Evolutionary conservation across 768 basidiomycete species (phyloP).

Genomic region (Piloderma croceum): DNA sequence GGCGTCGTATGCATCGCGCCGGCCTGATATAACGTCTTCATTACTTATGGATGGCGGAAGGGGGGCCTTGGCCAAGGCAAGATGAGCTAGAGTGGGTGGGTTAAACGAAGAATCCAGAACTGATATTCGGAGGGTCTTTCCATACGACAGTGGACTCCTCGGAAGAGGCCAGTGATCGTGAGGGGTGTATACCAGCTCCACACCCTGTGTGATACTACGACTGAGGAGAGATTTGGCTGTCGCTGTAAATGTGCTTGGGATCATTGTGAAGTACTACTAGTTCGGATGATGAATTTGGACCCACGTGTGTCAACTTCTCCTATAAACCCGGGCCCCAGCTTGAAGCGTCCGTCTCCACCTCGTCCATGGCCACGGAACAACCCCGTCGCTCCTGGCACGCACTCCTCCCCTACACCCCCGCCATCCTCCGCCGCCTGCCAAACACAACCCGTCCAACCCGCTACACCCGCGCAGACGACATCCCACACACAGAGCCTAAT

Average conservation of each 20-base stretch:
- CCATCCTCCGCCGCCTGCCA: constrained; percentile 50
- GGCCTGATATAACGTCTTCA: constrained; percentile 44
- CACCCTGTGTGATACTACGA: too few relatives aligned
- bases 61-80: constrained; percentile 58
- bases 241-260: too few relatives aligned
- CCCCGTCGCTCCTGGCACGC: constrained; percentile 60
- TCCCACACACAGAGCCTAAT: constrained; percentile 54
- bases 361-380: too few relatives aligned
- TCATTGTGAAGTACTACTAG: too few relatives aligned
- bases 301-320: too few relatives aligned
- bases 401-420: constrained; percentile 63
- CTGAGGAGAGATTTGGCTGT: too few relatives aligned
- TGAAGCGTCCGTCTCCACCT: too few relatives aligned
- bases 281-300: too few relatives aligned
- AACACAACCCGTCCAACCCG: constrained; percentile 36
- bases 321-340: too few relatives aligned
- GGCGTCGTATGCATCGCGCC: constrained; percentile 38
- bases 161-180: neutral
- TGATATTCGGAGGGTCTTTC: constrained; percentile 43
- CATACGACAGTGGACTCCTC: neutral
- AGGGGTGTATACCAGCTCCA: neutral
- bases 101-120: constrained; percentile 93
- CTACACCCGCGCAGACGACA: constrained; percentile 68
- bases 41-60: constrained; percentile 4
- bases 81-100: constrained; percentile 83